Conservation (phyloP, 148 eudicot genomes). For the Cornus florida region DNA sequence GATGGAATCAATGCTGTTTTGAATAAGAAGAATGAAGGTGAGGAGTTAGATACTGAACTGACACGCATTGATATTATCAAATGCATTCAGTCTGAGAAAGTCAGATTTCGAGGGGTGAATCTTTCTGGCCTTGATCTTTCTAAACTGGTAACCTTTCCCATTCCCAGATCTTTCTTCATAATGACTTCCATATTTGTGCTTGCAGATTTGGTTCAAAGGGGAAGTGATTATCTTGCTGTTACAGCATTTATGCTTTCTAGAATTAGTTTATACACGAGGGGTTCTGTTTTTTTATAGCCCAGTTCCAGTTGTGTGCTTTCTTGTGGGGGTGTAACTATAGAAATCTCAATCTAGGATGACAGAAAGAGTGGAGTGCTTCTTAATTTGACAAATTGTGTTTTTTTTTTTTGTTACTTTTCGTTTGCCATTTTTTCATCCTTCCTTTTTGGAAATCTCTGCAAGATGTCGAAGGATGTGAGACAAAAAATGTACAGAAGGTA, state of each 20-base stretch:
- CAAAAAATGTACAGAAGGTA: background rate
- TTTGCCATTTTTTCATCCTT: background rate
- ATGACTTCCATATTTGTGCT: slow-evolving; percentile 5
- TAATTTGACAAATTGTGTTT: background rate
- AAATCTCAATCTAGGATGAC: slow-evolving; percentile 3
- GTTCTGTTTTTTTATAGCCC: background rate
- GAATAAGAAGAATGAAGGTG: slow-evolving; percentile 66
- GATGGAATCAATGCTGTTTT: slow-evolving; percentile 60
- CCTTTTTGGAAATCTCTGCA: background rate
- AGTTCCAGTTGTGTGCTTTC: slow-evolving; percentile 6
- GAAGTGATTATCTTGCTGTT: background rate
- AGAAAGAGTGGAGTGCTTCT: background rate
- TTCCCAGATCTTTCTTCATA: background rate
- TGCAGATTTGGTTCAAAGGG: background rate
- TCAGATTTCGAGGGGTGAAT: slow-evolving; percentile 86
- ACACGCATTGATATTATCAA: slow-evolving; percentile 85
- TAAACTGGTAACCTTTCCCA: slow-evolving; percentile 60
- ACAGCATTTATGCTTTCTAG: background rate
- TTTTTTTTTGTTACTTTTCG: background rate
- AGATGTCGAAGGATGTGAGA: background rate
- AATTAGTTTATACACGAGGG: background rate
- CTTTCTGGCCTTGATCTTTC: slow-evolving; percentile 95
- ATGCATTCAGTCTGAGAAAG: slow-evolving; percentile 86
- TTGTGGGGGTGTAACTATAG: background rate
- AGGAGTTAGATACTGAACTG: slow-evolving; percentile 63